These are phyloP conservation scores for Xylariaceae sp. DNA, from an alignment of 2,329 filamentous ascomycete species.

Conservation along the genomic window DNA sequence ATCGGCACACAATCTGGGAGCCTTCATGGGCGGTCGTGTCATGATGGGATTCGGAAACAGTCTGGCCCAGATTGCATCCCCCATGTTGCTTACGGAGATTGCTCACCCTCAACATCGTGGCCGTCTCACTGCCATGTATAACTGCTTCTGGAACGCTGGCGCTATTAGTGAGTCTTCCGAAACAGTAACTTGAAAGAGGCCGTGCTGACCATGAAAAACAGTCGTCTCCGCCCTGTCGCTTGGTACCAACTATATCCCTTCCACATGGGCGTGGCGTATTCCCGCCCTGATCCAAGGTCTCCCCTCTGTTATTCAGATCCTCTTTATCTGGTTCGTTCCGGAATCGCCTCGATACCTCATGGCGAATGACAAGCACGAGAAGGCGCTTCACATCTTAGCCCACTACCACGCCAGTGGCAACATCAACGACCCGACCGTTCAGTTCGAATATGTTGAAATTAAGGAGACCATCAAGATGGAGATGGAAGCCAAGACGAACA, in stretches of 20 bases:
- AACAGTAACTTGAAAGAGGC: background rate
- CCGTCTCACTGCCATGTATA: constrained; percentile 49
- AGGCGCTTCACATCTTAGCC: constrained; percentile 50
- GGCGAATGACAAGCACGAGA: constrained; percentile 47
- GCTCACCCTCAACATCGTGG: constrained; percentile 51
- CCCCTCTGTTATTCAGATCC: constrained; percentile 43
- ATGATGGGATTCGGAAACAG: constrained; percentile 54
- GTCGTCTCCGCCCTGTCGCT: constrained; percentile 47
- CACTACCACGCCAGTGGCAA: constrained; percentile 54
- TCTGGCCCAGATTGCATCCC: constrained; percentile 47
- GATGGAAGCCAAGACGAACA: constrained; percentile 41
- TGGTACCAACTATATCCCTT: constrained; percentile 42
- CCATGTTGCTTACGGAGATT: constrained; percentile 48
- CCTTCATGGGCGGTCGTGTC: constrained; percentile 53
- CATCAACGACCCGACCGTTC: constrained; percentile 46
- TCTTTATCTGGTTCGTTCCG: constrained; percentile 43
- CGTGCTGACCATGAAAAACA: constrained; percentile 17
- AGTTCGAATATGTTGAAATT: constrained; percentile 56
- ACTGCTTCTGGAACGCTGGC: constrained; percentile 47
- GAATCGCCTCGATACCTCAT: constrained; percentile 42
- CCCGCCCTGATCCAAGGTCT: constrained; percentile 43
- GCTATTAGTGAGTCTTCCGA: constrained; percentile 26
- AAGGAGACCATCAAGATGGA: constrained; percentile 52
- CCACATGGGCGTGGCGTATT: constrained; percentile 48
- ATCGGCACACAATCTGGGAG: constrained; percentile 39